Conservation (phyloP, 2,329 filamentous ascomycete genomes). For the Rosellinia necatrix region DNA sequence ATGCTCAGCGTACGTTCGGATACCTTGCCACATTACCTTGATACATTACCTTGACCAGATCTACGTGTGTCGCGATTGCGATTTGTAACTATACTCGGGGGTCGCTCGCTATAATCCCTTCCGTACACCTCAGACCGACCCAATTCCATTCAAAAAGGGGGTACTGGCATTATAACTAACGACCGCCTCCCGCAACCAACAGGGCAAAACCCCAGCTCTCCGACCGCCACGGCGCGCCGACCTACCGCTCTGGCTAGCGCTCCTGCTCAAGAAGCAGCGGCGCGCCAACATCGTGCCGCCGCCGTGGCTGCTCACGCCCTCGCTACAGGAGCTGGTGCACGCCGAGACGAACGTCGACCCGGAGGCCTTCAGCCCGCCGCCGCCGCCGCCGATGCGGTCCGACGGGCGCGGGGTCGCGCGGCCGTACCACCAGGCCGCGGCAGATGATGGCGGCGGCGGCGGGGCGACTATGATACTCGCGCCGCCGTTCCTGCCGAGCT, state of each 20-base stretch:
- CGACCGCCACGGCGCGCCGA: slow-evolving; percentile 79
- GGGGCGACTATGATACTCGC: slow-evolving; percentile 48
- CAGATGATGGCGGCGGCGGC: slow-evolving; percentile 25
- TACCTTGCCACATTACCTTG: too few species aligned
- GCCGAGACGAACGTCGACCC: slow-evolving; percentile 76
- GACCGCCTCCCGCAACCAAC: slow-evolving; percentile 18
- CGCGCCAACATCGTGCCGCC: slow-evolving; percentile 92
- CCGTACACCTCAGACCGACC: too few species aligned
- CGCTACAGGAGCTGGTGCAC: slow-evolving; percentile 77
- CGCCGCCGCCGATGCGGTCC: slow-evolving; percentile 63
- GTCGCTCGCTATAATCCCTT: too few species aligned
- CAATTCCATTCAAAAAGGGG: too few species aligned
- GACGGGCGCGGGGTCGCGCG: slow-evolving; percentile 52
- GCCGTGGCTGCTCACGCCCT: slow-evolving; percentile 80
- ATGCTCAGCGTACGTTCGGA: slow-evolving; percentile 77
- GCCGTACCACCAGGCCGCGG: slow-evolving; percentile 33
- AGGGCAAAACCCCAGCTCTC: slow-evolving; percentile 80
- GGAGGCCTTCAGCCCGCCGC: slow-evolving; percentile 76
- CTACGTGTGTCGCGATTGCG: too few species aligned
- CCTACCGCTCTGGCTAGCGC: slow-evolving; percentile 90
- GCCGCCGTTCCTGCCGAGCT: slow-evolving; percentile 79
- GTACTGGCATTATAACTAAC: too few species aligned
- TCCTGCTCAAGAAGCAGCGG: slow-evolving; percentile 91
- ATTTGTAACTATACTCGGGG: too few species aligned
- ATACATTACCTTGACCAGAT: too few species aligned